Base-by-base conservation (phyloP, 345 rosid genomes). In the Hibiscus syriacus region DNA sequence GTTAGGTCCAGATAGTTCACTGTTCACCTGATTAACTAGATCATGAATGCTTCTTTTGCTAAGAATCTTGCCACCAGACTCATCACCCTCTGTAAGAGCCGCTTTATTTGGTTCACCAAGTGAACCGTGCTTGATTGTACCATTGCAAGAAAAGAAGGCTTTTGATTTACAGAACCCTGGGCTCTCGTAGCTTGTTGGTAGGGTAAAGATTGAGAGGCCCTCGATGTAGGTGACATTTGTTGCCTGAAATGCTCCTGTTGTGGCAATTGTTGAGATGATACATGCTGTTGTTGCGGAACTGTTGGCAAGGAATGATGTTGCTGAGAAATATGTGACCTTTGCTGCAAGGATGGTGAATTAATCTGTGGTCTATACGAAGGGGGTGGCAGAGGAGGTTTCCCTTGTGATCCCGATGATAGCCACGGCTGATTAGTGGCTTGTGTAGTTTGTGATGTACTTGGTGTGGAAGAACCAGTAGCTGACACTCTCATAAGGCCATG, bases 41-140 rank as follows among this genome's bases (percentile, higher is more conserved):
- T 91, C 95, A 64, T 82, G 84, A 77, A 94, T 89, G 76, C 87
- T 91, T 83, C 99, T 83, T 86, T 94, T 94, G 58, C 87, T 80
- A 66, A 94, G 84, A 69, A 94, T 80, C 74, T 90, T 81, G 70
- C 73, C 79, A 61, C 87, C 80, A 77, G 82, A 72, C 67, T 81
- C 87, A n/a, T 89, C 90, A 72, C 43, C 80, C 71, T 89, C 97
- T 27, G 68, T 59, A 69, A 69, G 72, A 63, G 79, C 76, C 70
- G 79, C 66, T 83, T 74, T 87, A 72, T 66, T 70, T 79, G 87
- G 56, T 65, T 77, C 64, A 68, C 81, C 41, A 84, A 63, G 67
- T 81, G 88, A 57, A 78, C 55, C 49, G 76, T 65, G 69, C 50
- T 80, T 71, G 87, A 69, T 64, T 82, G 98, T 55, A 53, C 62